These are phyloP conservation scores for Cornus kousa DNA, from an alignment of 148 eudicot genomes.

Conservation along the genomic window DNA sequence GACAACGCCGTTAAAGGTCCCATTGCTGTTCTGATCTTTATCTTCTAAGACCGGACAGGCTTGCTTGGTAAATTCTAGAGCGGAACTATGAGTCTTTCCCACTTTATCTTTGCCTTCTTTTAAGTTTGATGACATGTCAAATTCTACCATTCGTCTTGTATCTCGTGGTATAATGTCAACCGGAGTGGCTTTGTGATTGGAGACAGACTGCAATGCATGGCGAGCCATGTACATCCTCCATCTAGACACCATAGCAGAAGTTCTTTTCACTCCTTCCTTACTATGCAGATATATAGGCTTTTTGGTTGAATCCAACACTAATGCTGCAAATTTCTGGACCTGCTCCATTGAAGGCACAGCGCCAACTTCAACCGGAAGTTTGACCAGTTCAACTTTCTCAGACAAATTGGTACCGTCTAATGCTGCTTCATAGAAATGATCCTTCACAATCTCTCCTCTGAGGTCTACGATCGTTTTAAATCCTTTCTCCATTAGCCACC, in stretches of 20 bases:
- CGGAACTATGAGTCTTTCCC: constrained; percentile 15
- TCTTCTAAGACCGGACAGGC: constrained; percentile 16
- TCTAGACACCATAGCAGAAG: constrained; percentile 85
- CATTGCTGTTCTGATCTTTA: constrained; percentile 32
- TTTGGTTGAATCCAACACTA: constrained; percentile 61
- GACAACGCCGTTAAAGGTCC: constrained; percentile 16
- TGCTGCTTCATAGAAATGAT: constrained; percentile 58
- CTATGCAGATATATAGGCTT: constrained; percentile 86
- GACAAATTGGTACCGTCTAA: constrained; percentile 53
- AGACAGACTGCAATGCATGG: constrained; percentile 31
- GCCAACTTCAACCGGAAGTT: constrained; percentile 82
- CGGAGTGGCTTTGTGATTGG: constrained; percentile 23
- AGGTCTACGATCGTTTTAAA: constrained; percentile 89
- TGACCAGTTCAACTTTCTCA: constrained; percentile 62
- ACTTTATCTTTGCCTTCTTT: constrained; percentile 14
- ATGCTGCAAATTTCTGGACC: constrained; percentile 73
- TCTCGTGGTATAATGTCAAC: constrained; percentile 14
- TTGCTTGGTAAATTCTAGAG: constrained; percentile 10
- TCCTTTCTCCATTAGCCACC: constrained; percentile 74
- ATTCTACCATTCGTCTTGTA: constrained; percentile 18
- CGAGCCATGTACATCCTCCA: constrained; percentile 79
- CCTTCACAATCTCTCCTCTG: constrained; percentile 78
- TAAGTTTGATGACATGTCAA: constrained; percentile 10
- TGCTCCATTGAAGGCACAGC: constrained; percentile 83
- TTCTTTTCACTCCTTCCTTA: constrained; percentile 88